Evolutionary conservation across 2,329 filamentous ascomycete genomes (phyloP).

Genomic region (Aspergillus pseudoviridinutans): DNA sequence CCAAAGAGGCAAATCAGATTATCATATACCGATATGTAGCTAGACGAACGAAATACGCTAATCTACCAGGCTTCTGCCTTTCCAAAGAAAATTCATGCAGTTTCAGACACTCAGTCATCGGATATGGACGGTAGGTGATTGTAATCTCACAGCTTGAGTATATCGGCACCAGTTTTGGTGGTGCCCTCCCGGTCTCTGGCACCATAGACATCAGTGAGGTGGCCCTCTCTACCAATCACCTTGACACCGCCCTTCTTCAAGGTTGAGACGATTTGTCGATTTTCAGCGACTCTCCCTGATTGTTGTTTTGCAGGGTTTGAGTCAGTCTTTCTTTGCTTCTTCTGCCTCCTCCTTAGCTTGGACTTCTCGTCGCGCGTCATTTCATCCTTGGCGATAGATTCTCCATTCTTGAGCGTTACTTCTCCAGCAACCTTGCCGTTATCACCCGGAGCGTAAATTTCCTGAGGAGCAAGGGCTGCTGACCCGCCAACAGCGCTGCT

Average conservation of each 20-base stretch:
- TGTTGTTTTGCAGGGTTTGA: slow-evolving; percentile 46
- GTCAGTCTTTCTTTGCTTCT: slow-evolving; percentile 70
- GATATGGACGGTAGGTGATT: background rate
- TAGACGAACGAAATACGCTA: background rate
- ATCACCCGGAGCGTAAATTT: slow-evolving; percentile 81
- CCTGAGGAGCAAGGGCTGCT: slow-evolving; percentile 85
- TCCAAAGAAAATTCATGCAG: background rate
- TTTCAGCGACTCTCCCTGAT: slow-evolving; percentile 40
- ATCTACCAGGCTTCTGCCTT: background rate
- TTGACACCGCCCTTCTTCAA: slow-evolving; percentile 84
- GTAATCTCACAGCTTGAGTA: slow-evolving; percentile 32
- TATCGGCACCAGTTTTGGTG: slow-evolving; percentile 25
- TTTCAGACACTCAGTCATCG: background rate
- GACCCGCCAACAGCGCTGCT: slow-evolving; percentile 57
- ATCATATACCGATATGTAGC: background rate
- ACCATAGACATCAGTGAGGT: slow-evolving; percentile 78
- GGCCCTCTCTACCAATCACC: slow-evolving; percentile 86
- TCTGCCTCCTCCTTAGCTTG: slow-evolving; percentile 71
- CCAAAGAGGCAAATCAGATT: background rate
- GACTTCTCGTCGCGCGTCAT: slow-evolving; percentile 83
- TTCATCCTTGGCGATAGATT: slow-evolving; percentile 76
- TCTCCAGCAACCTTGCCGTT: slow-evolving; percentile 62
- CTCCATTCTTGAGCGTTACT: slow-evolving; percentile 70
- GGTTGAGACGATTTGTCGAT: slow-evolving; percentile 58
- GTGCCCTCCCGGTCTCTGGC: slow-evolving; percentile 58